Base-by-base conservation (phyloP, 106 monocot genomes). In the Apostasia shenzhenica region DNA sequence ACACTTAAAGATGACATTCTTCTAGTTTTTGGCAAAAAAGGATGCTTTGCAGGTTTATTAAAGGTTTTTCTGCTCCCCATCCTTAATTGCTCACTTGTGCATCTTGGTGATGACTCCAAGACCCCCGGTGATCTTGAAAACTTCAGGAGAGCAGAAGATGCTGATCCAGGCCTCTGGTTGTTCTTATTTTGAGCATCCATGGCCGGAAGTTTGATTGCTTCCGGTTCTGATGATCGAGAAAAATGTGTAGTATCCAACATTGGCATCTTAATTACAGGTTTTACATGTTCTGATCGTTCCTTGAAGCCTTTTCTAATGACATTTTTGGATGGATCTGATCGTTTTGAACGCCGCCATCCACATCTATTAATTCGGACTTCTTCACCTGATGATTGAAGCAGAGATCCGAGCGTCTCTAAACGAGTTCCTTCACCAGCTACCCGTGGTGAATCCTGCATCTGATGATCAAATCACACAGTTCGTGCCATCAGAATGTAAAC, bases 321-420 rank as follows among this genome's bases (percentile, higher is more conserved):
- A 50, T 55, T 65, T 48, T 68, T 74, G 1, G 45, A 14, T 14
- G 69, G 57, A 48, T 47, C 63, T 63, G 77, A 73, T 1, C 72
- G 50, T 41, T 76, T 72, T 3, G 62, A 72, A 43, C 77, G 70
- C 48, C 43, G 54, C 77, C 77, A 77, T 8, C 42, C 72, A 59
- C 8, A 66, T 0, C 4, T 39, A 55, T 58, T 12, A 8, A 65
- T 11, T 49, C 56, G 26, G 14, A 56, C 64, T 56, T 61, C 3
- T 11, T 57, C 3, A 14, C 9, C 8, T 57, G 9, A 57, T n/a
- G 8, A 50, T 50, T 50, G 50, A 50, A 50, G 4, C 8, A 5
- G 50, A 5, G 50, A 50, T 50, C 50, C 50, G 4, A 5, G 6
- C 3, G 3, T 11, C 3, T 57, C 9, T 3, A 57, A 8, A 57